phyloP scores from a whole-genome alignment of 2,329 filamentous ascomycete genomes.

The Epichloe gansuensis region DNA sequence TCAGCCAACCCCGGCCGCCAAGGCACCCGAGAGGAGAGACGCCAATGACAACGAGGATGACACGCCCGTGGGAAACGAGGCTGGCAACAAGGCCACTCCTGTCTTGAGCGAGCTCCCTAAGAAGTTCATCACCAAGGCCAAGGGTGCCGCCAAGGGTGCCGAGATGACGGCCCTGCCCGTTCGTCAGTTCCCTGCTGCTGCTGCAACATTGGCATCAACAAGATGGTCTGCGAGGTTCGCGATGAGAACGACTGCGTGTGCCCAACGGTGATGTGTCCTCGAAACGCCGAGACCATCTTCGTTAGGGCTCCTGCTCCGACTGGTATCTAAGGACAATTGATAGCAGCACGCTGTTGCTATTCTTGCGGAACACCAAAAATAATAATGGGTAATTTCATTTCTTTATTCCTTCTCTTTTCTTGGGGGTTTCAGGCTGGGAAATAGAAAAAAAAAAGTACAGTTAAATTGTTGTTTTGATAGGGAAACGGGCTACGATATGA shows the following conservation, averaged over 20 bases:
- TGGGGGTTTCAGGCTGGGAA: not conserved
- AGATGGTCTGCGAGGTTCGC: constrained; percentile 10
- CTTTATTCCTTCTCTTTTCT: not conserved
- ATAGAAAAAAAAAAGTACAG: not conserved
- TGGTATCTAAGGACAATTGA: not conserved
- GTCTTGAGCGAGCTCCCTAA: not conserved
- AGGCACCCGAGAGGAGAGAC: not conserved
- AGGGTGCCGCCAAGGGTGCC: not conserved
- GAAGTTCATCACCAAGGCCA: not conserved
- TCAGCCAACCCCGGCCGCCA: not conserved
- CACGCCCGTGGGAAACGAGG: not conserved
- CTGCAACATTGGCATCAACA: constrained; percentile 9
- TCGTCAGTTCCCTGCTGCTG: constrained; percentile 11
- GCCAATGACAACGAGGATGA: not conserved
- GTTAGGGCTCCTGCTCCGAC: not conserved
- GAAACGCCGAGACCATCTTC: constrained; percentile 2
- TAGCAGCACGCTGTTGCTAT: not conserved
- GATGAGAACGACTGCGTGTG: constrained; percentile 12
- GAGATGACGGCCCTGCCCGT: not conserved
- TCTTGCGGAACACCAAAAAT: not conserved
- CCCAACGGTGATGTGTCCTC: constrained; percentile 8
- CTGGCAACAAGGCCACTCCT: not conserved
- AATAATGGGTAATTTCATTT: not conserved
- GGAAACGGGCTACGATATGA: not conserved
- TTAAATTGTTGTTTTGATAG: not conserved